Base-by-base conservation (phyloP, 768 basidiomycete genomes). In the Xanthoconium stramineum region DNA sequence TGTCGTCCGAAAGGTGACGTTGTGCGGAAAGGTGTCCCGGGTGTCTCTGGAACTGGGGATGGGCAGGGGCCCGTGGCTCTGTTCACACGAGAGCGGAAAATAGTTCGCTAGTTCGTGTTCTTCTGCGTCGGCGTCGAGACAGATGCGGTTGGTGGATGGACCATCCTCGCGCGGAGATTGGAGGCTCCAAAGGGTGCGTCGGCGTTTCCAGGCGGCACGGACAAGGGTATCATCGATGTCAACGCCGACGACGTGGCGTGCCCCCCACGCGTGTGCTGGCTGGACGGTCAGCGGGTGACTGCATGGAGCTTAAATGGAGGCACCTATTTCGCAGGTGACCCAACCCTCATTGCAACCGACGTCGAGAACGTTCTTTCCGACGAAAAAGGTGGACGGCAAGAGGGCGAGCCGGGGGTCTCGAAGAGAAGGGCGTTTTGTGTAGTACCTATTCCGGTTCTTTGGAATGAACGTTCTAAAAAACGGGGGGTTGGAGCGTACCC, bases 301-400 rank as follows among this genome's bases (percentile, higher is more conserved):
- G 20, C 13, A 24, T 29, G 20, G 13, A 11, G 15, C 20, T 2
- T 3, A 35, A 3, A 37, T 14, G 35, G 17, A n/a, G 17, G 43
- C 5, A 60, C 92, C 92, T n/a, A 94, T 83, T 68, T 94, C 90
- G 66, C 88, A 88, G 1, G 89, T 87, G 36, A 95, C 85, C 79
- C 81, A 83, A 9, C 93, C 93, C 65, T 91, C 86, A 68, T 95
- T 96, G 67, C 90, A 91, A 1, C 93, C 93, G 0, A 95, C 73
- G 70, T 96, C 93, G 12, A 96, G 78, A 3, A 94, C 86, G 46
- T 76, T 74, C 55, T 82, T 81, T 14, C 71, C 79, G 4, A 56
- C 29, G 61, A 94, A 85, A 35, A 88, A 73, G 2, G 69, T 61
- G 5, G 69, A 39, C 0, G 85, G 85, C 2, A 96, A 72, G 17